Conservation (phyloP, 176 grass and related monocot genomes). For the Puccinellia tenuiflora region DNA sequence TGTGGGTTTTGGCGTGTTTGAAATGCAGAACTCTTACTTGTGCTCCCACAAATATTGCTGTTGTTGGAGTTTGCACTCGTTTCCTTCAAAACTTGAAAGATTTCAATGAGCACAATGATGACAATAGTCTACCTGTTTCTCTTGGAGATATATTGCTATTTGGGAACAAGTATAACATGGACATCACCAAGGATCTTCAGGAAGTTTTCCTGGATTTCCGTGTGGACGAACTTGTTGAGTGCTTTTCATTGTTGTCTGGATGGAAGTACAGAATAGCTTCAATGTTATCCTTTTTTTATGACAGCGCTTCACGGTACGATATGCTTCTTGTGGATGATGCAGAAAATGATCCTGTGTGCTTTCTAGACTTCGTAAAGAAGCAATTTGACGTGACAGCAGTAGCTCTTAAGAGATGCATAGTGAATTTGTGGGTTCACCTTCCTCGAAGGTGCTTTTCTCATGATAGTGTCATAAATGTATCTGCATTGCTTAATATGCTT, state of each 20-base stretch:
- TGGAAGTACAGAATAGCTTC: slow-evolving; percentile 46
- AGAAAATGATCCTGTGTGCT: neutral
- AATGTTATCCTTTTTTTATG: slow-evolving; percentile 55
- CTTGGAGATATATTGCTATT: slow-evolving; percentile 63
- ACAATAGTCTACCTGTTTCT: slow-evolving; percentile 20
- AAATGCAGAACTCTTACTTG: slow-evolving; percentile 73
- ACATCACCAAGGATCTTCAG: slow-evolving; percentile 52
- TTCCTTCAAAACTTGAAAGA: slow-evolving; percentile 48
- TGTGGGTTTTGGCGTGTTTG: slow-evolving; percentile 49
- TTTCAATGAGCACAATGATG: neutral
- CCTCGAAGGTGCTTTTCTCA: slow-evolving; percentile 34
- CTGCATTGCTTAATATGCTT: slow-evolving; percentile 30
- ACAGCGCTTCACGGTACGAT: slow-evolving; percentile 39
- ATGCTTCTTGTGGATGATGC: slow-evolving; percentile 34
- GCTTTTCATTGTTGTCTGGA: slow-evolving; percentile 48
- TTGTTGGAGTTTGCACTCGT: slow-evolving; percentile 51
- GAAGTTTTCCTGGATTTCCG: slow-evolving; percentile 81
- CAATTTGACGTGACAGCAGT: slow-evolving; percentile 31
- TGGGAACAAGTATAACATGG: slow-evolving; percentile 58
- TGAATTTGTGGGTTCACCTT: slow-evolving; percentile 48
- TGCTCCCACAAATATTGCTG: slow-evolving; percentile 79
- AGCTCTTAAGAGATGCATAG: slow-evolving; percentile 41
- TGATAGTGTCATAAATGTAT: slow-evolving; percentile 23
- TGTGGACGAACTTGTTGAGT: slow-evolving; percentile 46
- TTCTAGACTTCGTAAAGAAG: slow-evolving; percentile 53